Evolutionary conservation across 257 asterid species (phyloP), one percentile per base, ranked within the genome.

Genomic region (Solanum virginianum): DNA sequence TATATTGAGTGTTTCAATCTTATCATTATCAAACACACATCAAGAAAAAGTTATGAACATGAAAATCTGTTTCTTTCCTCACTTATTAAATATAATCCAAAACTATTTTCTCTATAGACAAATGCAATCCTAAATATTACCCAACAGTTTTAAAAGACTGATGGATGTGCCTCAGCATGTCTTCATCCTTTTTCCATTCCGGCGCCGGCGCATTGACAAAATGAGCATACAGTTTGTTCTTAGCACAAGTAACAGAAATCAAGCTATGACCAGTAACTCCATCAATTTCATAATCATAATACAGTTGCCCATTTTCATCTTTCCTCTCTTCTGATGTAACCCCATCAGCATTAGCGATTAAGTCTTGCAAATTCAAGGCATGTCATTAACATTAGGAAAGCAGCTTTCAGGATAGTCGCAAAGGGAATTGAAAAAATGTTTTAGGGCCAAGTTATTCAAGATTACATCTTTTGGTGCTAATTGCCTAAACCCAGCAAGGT

Each of bases 241-340:
- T 96, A 6, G 98, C 96, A 81, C 99, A 96, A 7, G 99, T 96
- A 2, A 96, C 98, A 3, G 97, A 88, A 18, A 96, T 94, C 94
- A 96, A 85, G 90, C 99, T 95, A 70, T 96, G 99, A 0, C 91
- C 96, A 6, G 89, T 91, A 15, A 80, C 79, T 39, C 98, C 98
- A 41, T 94, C 92, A 55, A 97, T 88, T 91, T 97, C 99, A 53
- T 93, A 97, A 85, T 90, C 98, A 36, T 97, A 97, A 65, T 97
- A 95, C 56, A 92, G 32, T 84, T 95, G 98, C 56, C 98, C 99
- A 43, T 91, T 90, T 47, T 92, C 98, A 51, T 95, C 98, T 87
- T 88, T 89, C 85, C 77, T 90, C 91, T 96, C 98, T 1, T 90
- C 95, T 5, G 98, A 87, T 7, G 62, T 87, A 86, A 96, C 96